phyloP scores from a whole-genome alignment of 805 yeast species.

The fission yeast (Schizosaccharomyces pombe) region DNA sequence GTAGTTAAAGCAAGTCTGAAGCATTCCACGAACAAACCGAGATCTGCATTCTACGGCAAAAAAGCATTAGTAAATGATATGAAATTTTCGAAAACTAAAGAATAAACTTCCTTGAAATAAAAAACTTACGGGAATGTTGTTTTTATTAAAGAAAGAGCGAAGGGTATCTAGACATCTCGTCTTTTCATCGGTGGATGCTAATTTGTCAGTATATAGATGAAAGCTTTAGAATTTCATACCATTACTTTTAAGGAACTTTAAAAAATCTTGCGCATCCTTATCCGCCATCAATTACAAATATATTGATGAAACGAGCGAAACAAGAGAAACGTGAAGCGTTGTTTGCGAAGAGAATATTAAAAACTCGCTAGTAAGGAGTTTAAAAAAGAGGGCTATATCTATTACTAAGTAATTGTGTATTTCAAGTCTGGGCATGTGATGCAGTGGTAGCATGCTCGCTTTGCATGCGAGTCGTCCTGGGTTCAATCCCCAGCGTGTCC shows the following conservation, averaged over 20 bases:
- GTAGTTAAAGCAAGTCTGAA: not conserved
- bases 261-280: not conserved
- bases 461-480: conserved; percentile 4
- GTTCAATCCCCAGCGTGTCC: conserved; percentile 4
- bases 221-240: not conserved
- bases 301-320: too few relatives aligned
- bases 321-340: not conserved
- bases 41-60: not conserved
- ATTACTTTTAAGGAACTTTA: not conserved
- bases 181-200: not conserved
- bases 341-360: too few relatives aligned
- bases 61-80: not conserved
- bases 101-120: not conserved
- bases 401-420: not conserved
- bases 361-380: too few relatives aligned
- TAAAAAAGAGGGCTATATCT: too few relatives aligned
- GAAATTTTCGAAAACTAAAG: not conserved
- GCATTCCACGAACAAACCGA: not conserved
- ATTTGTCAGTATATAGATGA: not conserved
- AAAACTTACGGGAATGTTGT: not conserved
- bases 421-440: not conserved
- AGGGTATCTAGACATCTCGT: not conserved
- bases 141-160: not conserved
- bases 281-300: not conserved
- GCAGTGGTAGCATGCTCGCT: conserved; percentile 5